A percentile compares a stretch with the other conserved stretches of the same genome.
Conservation (phyloP, 257 asterid species). For the Ligustrum vulgare region DNA sequence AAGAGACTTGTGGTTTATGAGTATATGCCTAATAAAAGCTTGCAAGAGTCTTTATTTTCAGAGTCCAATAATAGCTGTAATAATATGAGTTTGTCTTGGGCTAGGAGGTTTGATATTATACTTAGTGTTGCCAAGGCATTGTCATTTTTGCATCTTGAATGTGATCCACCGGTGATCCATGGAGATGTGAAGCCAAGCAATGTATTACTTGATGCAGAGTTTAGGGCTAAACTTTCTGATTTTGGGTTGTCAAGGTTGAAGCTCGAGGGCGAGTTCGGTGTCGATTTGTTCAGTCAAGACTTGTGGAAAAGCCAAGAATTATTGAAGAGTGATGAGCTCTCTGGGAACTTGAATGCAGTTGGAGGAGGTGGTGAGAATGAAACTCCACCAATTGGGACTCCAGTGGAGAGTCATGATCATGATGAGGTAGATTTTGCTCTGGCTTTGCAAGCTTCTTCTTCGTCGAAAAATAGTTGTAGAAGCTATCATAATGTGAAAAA, state of each 20-base stretch:
- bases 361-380: slow-evolving; percentile 45
- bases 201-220: slow-evolving; percentile 81
- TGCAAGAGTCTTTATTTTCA: slow-evolving; percentile 76
- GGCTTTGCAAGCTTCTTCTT: slow-evolving; percentile 87
- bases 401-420: slow-evolving; percentile 57
- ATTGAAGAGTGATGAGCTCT: slow-evolving; percentile 76
- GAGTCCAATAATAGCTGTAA: slow-evolving; percentile 34
- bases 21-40: slow-evolving; percentile 84
- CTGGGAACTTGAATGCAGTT: slow-evolving; percentile 52
- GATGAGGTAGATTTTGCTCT: slow-evolving; percentile 95
- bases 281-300: slow-evolving; percentile 82
- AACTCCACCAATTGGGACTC: slow-evolving; percentile 56
- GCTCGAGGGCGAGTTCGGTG: slow-evolving; percentile 71
- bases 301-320: slow-evolving; percentile 60
- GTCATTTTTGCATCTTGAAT: slow-evolving; percentile 78
- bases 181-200: slow-evolving; percentile 99
- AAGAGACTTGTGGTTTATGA: slow-evolving; percentile 79
- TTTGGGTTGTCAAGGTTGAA: slow-evolving; percentile 92
- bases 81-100: slow-evolving; percentile 60
- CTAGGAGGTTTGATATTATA: slow-evolving; percentile 61
- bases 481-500: slow-evolving; percentile 50
- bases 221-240: slow-evolving; percentile 88
- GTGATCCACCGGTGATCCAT: slow-evolving; percentile 93
- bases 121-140: slow-evolving; percentile 81
- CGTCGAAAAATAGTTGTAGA: slow-evolving; percentile 48